These are phyloP conservation scores for Phylloporus arenicola DNA, from an alignment of 768 basidiomycete species.

Conservation along the genomic window DNA sequence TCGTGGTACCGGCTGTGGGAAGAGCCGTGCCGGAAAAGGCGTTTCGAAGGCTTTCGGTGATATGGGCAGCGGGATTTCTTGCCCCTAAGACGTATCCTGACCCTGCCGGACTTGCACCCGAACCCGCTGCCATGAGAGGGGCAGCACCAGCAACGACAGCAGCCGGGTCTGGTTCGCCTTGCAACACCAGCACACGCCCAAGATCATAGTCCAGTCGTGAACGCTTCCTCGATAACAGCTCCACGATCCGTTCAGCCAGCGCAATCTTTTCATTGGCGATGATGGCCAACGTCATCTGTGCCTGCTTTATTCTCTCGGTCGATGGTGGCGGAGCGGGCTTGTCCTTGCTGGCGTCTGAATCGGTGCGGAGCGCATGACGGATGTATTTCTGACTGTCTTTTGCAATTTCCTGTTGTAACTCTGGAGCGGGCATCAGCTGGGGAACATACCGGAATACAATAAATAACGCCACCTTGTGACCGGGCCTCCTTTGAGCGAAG, in stretches of 20 bases:
- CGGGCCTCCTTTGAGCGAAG: conserved; percentile 41
- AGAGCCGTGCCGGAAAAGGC: conserved; percentile 29
- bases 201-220: conserved; percentile 46
- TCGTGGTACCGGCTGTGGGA: conserved; percentile 12
- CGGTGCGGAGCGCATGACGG: conserved; percentile 36
- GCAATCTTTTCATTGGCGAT: conserved; percentile 41
- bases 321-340: conserved; percentile 29
- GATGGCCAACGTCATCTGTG: conserved; percentile 25
- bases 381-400: conserved; percentile 41
- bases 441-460: background rate
- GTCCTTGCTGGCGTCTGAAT: conserved; percentile 27
- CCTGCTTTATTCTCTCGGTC: conserved; percentile 26
- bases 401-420: conserved; percentile 40
- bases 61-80: conserved; percentile 36
- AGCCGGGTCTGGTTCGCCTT: conserved; percentile 39
- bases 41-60: conserved; percentile 36
- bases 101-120: conserved; percentile 9
- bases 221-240: conserved; percentile 40
- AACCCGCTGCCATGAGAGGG: conserved; percentile 17
- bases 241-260: conserved; percentile 40
- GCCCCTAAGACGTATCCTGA: conserved; percentile 31
- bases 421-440: conserved; percentile 18
- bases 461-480: conserved; percentile 33
- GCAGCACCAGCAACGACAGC: conserved; percentile 26
- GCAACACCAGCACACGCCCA: conserved; percentile 37